phyloP scores from a whole-genome alignment of 2,329 filamentous ascomycete genomes.

The Alternaria infectoria region DNA sequence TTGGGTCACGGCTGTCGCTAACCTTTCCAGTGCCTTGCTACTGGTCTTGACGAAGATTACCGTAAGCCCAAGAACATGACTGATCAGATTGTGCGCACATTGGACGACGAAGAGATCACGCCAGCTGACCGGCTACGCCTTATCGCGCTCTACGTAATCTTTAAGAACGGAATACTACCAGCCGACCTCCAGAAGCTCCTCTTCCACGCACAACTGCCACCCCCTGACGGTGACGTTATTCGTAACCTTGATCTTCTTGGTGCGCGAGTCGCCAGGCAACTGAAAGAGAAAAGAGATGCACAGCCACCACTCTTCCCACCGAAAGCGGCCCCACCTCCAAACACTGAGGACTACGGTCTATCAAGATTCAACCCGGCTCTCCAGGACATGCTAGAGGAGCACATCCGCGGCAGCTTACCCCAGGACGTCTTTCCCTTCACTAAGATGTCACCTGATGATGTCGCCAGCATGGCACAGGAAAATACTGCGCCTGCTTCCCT shows the following conservation, averaged over 20 bases:
- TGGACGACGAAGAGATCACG: constrained; percentile 80
- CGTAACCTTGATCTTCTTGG: constrained; percentile 83
- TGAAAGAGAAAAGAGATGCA: constrained; percentile 78
- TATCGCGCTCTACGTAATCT: constrained; percentile 84
- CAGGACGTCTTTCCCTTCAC: constrained; percentile 56
- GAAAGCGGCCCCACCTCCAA: constrained; percentile 61
- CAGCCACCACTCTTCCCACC: constrained; percentile 73
- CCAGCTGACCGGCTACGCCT: constrained; percentile 81
- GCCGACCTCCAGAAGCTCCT: constrained; percentile 87
- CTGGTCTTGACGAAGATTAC: constrained; percentile 90
- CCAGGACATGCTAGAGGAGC: constrained; percentile 83
- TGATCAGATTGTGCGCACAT: constrained; percentile 81
- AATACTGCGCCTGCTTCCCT: constrained; percentile 67
- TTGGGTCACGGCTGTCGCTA: not conserved
- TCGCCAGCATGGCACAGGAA: constrained; percentile 63
- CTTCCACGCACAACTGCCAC: constrained; percentile 79
- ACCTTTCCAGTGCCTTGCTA: constrained; percentile 70
- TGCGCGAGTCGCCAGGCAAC: constrained; percentile 70
- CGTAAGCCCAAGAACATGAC: constrained; percentile 89
- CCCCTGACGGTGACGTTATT: constrained; percentile 74
- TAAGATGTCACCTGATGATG: constrained; percentile 65
- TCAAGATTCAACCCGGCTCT: constrained; percentile 84
- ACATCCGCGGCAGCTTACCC: constrained; percentile 52
- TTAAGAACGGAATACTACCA: constrained; percentile 80
- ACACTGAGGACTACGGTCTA: constrained; percentile 78